Evolutionary conservation across 2,329 filamentous ascomycete species (phyloP).

Genomic region (Ramichloridium luteum): DNA sequence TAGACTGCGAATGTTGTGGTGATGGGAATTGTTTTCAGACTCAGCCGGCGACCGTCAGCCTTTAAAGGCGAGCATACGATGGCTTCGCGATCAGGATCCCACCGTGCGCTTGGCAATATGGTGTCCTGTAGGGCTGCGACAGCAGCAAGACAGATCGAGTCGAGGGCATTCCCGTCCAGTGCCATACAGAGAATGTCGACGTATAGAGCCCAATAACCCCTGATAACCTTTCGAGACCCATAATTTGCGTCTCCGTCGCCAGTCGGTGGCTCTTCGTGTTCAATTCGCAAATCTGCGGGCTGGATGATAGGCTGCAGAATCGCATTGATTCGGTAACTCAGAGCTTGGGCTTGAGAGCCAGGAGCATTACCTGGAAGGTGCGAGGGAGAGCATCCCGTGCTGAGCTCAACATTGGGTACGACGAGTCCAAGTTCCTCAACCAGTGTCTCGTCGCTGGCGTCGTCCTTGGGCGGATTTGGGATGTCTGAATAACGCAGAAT

Average conservation of each 20-base stretch:
- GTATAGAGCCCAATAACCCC: constrained; percentile 90
- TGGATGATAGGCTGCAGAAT: constrained; percentile 61
- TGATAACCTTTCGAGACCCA: constrained; percentile 41
- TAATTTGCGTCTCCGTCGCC: constrained; percentile 35
- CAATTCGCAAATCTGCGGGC: constrained; percentile 57
- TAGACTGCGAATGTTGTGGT: constrained; percentile 71
- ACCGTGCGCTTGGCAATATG: constrained; percentile 63
- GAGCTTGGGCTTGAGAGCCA: constrained; percentile 64
- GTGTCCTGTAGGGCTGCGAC: constrained; percentile 71
- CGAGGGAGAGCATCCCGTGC: constrained; percentile 76
- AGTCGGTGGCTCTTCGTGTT: constrained; percentile 33
- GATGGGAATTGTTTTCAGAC: constrained; percentile 56
- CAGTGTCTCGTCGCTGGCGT: constrained; percentile 16
- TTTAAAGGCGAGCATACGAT: constrained; percentile 60
- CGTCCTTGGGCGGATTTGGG: constrained; percentile 42
- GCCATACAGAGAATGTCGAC: constrained; percentile 93
- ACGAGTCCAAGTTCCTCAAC: constrained; percentile 52
- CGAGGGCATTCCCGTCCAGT: constrained; percentile 81
- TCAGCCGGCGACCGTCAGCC: constrained; percentile 43
- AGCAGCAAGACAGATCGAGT: constrained; percentile 77
- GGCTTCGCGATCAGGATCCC: constrained; percentile 69
- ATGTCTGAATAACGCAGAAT: constrained; percentile 66
- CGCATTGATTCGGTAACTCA: constrained; percentile 68
- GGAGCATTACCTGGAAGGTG: constrained; percentile 78
- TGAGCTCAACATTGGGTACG: constrained; percentile 86